Evolutionary conservation across 1,284 basidiomycete genomes (phyloP).

Genomic region (Takashimella koratensis): DNA sequence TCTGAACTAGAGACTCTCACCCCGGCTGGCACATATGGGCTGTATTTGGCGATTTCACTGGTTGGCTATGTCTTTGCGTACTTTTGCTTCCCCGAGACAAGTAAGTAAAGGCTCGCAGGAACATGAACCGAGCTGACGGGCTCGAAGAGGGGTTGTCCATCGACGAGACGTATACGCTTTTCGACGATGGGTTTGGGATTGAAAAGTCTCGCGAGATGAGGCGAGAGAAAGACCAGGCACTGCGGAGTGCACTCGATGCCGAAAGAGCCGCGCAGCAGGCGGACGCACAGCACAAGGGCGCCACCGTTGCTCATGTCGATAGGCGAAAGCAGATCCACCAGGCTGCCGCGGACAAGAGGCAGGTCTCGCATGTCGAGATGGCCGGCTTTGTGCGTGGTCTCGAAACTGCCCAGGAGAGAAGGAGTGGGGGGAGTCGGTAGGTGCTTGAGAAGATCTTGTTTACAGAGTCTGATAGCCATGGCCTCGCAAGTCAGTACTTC

Average conservation of each 20-base stretch:
- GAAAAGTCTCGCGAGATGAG: constrained; percentile 10
- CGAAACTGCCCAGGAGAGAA: neutral
- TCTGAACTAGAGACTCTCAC: neutral
- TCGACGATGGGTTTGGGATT: constrained; percentile 17
- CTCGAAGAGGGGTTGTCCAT: constrained; percentile 9
- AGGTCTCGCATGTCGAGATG: neutral
- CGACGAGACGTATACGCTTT: constrained; percentile 17
- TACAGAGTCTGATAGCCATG: too few species aligned
- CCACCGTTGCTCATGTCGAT: neutral
- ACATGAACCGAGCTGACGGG: neutral
- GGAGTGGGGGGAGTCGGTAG: neutral
- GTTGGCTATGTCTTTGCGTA: neutral
- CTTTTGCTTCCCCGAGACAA: neutral
- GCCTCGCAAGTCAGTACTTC: too few species aligned
- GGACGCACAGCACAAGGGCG: neutral
- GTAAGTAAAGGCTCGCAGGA: neutral
- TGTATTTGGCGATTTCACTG: neutral
- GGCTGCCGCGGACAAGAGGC: neutral
- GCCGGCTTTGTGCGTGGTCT: neutral
- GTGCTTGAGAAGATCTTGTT: too few species aligned
- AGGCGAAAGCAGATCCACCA: neutral
- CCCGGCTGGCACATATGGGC: neutral
- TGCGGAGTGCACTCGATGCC: neutral
- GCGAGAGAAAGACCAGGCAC: neutral
- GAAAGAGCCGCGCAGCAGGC: neutral